Percentiles rank a stretch among this genome's conserved stretches.
phyloP scores from a whole-genome alignment of 176 grass and related monocot genomes.

The Elymus sibiricus region DNA sequence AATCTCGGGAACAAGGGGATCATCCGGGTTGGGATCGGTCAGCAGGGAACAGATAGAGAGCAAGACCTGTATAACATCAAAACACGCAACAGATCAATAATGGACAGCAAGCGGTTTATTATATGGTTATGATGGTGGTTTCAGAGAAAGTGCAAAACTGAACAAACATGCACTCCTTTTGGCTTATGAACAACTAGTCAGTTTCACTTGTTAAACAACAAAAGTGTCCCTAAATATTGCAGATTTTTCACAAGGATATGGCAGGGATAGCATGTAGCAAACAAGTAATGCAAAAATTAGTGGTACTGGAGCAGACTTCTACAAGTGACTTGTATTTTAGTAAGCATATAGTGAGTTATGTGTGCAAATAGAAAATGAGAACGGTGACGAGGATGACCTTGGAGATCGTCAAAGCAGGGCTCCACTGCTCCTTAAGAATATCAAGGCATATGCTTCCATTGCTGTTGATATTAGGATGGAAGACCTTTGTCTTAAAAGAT shows the following conservation, averaged over 20 bases:
- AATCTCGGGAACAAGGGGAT: slow-evolving; percentile 71
- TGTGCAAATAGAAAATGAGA: neutral
- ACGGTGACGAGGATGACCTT: slow-evolving; percentile 30
- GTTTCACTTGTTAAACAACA: neutral
- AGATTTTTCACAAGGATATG: neutral
- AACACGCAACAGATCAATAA: neutral
- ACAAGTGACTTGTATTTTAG: neutral
- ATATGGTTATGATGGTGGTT: neutral
- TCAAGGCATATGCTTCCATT: slow-evolving; percentile 69
- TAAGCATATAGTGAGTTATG: neutral
- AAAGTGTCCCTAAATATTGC: neutral
- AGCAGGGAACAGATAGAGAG: slow-evolving; percentile 68
- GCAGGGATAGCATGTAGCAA: neutral
- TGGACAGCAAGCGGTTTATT: neutral
- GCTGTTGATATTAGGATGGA: slow-evolving; percentile 64
- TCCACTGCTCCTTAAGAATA: slow-evolving; percentile 68
- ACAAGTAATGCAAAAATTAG: neutral
- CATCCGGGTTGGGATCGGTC: slow-evolving; percentile 71
- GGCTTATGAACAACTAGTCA: neutral
- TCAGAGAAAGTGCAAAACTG: neutral
- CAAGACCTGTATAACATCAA: slow-evolving; percentile 36
- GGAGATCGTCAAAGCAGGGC: slow-evolving; percentile 59
- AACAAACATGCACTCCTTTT: neutral
- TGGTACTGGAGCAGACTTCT: neutral
- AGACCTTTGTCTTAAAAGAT: slow-evolving; percentile 62